Conservation (phyloP, 2,329 filamentous ascomycete genomes). For the Diplodia sapinea region DNA sequence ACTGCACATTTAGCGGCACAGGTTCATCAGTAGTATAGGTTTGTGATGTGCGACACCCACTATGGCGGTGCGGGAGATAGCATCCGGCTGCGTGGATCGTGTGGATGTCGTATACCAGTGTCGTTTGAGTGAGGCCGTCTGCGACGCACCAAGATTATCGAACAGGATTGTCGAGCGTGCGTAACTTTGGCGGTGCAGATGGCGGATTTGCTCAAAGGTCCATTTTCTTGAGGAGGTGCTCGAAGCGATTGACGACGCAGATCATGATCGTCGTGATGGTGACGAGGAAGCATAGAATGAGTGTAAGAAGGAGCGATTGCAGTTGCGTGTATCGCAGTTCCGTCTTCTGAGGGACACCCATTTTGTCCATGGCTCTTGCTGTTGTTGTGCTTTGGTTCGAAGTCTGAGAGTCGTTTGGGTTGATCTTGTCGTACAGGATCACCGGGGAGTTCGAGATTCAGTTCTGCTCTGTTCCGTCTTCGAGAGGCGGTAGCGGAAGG, state of each 20-base stretch:
- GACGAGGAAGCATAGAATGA: slow-evolving; percentile 9
- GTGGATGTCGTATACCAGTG: too few relatives aligned
- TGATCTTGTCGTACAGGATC: not conserved
- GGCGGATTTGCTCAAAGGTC: not conserved
- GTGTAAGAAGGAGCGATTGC: not conserved
- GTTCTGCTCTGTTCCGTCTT: not conserved
- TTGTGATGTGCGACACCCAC: not conserved
- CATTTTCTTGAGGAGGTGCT: not conserved
- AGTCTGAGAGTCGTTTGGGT: not conserved
- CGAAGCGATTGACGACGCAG: not conserved
- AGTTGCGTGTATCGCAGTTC: slow-evolving; percentile 3
- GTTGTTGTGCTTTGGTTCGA: too few relatives aligned
- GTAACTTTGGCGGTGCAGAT: not conserved
- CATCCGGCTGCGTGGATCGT: too few relatives aligned
- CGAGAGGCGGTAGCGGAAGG: not conserved
- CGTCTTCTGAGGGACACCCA: not conserved
- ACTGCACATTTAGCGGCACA: not conserved
- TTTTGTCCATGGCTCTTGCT: not conserved
- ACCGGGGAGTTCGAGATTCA: not conserved
- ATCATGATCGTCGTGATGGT: slow-evolving; percentile 2
- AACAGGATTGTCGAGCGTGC: not conserved
- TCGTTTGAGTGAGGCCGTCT: too few relatives aligned
- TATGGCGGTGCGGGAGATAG: not conserved
- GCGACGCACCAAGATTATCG: too few relatives aligned
- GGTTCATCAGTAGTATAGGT: not conserved